A percentile compares a stretch with the other conserved stretches of the same genome.
Conservation (phyloP, 2,329 filamentous ascomycete genomes). For the Cordyceps fumosorosea region DNA sequence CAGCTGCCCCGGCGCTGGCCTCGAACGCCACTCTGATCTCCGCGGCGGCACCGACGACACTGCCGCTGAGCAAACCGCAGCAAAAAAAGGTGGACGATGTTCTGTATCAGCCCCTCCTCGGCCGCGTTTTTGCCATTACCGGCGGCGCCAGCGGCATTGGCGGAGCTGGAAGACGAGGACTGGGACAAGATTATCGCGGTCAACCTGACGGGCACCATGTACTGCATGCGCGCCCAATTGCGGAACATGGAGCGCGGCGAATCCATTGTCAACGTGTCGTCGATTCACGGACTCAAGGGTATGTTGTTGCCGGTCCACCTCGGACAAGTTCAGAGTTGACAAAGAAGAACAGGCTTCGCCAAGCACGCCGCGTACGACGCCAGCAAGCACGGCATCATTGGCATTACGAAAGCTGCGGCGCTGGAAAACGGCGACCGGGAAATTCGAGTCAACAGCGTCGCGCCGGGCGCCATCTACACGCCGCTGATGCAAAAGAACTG, state of each 20-base stretch:
- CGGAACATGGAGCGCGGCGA: slow-evolving; percentile 41
- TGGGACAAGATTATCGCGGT: slow-evolving; percentile 40
- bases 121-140: slow-evolving; percentile 26
- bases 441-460: slow-evolving; percentile 38
- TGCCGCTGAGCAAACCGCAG: neutral
- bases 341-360: slow-evolving; percentile 22
- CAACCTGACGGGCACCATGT: slow-evolving; percentile 43
- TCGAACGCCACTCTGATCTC: neutral
- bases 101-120: slow-evolving; percentile 8
- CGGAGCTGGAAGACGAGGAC: slow-evolving; percentile 37
- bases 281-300: slow-evolving; percentile 39
- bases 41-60: neutral
- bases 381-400: slow-evolving; percentile 30
- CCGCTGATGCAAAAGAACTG: slow-evolving; percentile 40
- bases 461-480: slow-evolving; percentile 41
- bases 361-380: slow-evolving; percentile 27
- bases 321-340: too few relatives aligned
- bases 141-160: slow-evolving; percentile 34
- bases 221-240: slow-evolving; percentile 39
- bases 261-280: slow-evolving; percentile 52
- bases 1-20: neutral
- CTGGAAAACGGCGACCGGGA: slow-evolving; percentile 33
- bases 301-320: slow-evolving; percentile 9
- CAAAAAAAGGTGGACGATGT: neutral
- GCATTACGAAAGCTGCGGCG: slow-evolving; percentile 26